These are phyloP conservation scores for Aspergillus sclerotioniger DNA, from an alignment of 495 filamentous ascomycete genomes.

Conservation along the genomic window DNA sequence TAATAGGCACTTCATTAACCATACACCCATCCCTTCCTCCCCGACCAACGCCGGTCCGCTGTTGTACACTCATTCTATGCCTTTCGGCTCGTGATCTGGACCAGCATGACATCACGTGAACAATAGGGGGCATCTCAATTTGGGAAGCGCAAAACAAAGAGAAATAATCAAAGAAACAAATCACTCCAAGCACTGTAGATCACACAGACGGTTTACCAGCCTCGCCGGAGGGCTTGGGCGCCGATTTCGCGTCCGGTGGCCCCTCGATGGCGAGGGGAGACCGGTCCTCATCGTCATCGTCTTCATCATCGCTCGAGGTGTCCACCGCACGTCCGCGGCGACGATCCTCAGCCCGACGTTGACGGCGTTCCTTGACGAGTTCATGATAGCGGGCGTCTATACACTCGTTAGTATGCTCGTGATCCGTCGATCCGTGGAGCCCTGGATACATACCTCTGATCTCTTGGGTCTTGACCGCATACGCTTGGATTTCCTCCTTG, in stretches of 20 bases:
- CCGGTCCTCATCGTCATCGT: constrained; percentile 33
- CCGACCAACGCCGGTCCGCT: not conserved
- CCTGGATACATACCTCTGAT: constrained; percentile 68
- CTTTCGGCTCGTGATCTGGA: not conserved
- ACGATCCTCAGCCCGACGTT: constrained; percentile 30
- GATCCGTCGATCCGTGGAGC: not conserved
- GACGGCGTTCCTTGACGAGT: constrained; percentile 34
- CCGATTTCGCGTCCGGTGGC: constrained; percentile 19
- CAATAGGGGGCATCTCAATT: not conserved
- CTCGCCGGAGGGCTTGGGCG: constrained; percentile 3
- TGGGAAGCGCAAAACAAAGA: not conserved
- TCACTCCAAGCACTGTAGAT: not conserved
- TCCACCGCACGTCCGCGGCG: constrained; percentile 32
- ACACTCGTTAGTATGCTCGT: constrained; percentile 10
- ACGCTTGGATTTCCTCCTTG: constrained; percentile 78
- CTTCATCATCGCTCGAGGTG: constrained; percentile 43
- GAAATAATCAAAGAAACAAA: not conserved
- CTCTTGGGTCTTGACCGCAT: constrained; percentile 70
- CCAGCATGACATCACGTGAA: not conserved
- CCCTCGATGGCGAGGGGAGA: constrained; percentile 33
- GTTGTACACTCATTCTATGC: not conserved
- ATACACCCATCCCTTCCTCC: not conserved
- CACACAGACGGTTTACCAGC: not conserved
- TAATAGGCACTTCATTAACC: not conserved
- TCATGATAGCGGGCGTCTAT: constrained; percentile 39